Conservation (phyloP, 108 stramenopile species). For the Cyclotella sp. region DNA sequence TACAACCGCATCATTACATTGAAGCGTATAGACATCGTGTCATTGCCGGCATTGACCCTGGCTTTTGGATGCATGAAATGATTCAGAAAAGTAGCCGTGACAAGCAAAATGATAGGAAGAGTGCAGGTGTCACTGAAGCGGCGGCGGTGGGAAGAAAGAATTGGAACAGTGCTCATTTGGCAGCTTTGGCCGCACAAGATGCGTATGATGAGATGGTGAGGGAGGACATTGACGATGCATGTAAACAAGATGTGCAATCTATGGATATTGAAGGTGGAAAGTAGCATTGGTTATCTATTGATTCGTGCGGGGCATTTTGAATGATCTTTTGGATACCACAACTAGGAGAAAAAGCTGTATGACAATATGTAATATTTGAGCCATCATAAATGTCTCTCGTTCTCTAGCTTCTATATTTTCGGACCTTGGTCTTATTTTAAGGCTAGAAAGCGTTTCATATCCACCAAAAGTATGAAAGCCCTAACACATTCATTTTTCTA, state of each 20-base stretch:
- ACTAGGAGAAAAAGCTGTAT: no score
- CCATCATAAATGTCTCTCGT: no score
- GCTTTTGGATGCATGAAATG: slow-evolving; percentile 68
- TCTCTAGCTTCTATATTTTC: no score
- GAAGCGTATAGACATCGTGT: slow-evolving; percentile 61
- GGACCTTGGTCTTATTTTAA: no score
- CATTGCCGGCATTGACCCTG: slow-evolving; percentile 76
- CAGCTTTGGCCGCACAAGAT: slow-evolving; percentile 69
- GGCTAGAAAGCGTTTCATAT: no score
- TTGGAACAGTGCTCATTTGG: slow-evolving; percentile 34
- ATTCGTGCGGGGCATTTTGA: neutral
- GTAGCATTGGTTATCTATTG: neutral
- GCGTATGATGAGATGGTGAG: slow-evolving; percentile 24
- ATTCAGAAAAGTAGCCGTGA: slow-evolving; percentile 15
- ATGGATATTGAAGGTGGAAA: neutral
- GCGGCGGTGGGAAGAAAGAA: slow-evolving; percentile 45
- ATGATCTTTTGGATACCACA: no score
- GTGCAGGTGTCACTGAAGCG: slow-evolving; percentile 44
- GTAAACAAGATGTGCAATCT: neutral
- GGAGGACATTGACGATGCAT: slow-evolving; percentile 6
- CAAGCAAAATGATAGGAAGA: neutral
- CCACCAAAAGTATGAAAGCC: no score
- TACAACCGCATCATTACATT: slow-evolving; percentile 65
- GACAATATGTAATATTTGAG: no score
- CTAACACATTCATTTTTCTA: no score